Evolutionary conservation across 768 basidiomycete species (phyloP), one percentile per base, ranked within the genome.

Genomic region (Amanita pseudoporphyria): DNA sequence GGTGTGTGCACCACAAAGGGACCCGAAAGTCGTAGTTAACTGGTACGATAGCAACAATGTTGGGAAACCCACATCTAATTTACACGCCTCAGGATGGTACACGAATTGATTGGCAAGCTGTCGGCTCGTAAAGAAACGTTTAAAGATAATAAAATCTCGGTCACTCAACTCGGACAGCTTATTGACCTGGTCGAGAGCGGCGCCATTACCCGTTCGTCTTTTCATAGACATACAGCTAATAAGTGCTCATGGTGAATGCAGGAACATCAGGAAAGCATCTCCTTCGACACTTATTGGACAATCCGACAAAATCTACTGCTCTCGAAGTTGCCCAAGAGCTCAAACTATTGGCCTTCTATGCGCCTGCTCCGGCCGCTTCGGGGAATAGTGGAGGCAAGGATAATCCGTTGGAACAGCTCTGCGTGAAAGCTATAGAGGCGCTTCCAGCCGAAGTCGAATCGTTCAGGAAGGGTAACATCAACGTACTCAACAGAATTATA

Each of bases 31-130:
- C 3, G 87, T 82, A 13, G 75, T 84, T 14, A 97, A 97, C 60
- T 98, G 93, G 95, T 92, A 50, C 53, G 77, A 61, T 26, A 26
- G 37, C 12, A 19, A 18, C 16, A 6, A 26, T n/a, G 28, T 49
- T 47, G 6, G 19, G 14, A 16, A 14, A 68, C 57, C 41, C 24
- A 21, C 7, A 13, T 24, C 16, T 19, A 37, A 42, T 43, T 9
- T 53, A 24, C 33, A 18, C 32, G 42, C 26, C 42, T 10, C 58
- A 95, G 93, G 92, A 78, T 97, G 66, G 81, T 81, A 3, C 88
- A 98, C 52, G 89, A 94, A 53, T 72, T 96, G 0, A 67, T 94
- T 2, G 91, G 91, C 0, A 84, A 86, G 55, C 72, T 97, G 2
- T 68, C 82, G 1, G 71, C 73, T 2, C 67, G 72, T 26, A 74